Base-by-base conservation (phyloP, 805 yeast genomes). In the Lipomyces kockii region DNA sequence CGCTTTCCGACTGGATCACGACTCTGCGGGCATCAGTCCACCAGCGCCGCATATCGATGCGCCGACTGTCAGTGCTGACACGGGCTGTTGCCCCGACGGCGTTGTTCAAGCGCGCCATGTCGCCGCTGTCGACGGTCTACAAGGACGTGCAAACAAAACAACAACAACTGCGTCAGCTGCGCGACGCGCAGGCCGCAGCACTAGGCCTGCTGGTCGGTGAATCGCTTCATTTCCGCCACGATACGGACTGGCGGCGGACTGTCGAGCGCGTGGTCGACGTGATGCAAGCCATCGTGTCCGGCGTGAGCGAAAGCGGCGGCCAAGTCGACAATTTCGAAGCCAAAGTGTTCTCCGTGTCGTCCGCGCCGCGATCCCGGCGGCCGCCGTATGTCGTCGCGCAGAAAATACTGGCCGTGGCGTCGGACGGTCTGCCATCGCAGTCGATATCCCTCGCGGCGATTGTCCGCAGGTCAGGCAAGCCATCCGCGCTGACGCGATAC, bases 401-500 rank as follows among this genome's bases (percentile, higher is more conserved):
- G 25, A 55, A 62, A 12, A 59, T 74, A 32, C 51, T 70, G 22
- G 56, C 58, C 11, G 58, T 74, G 11, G 27, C 68, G 5, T 39
- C 60, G 22, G 27, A 37, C 2, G 34, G 54, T 7, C 54, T 74
- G n/a, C 77, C 77, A 9, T 25, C 34, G 17, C 71, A 64, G 22
- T 29, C 53, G 4, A 52, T 58, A 2, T 29, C 52, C n/a, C 72
- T 69, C 29, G 32, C 43, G 43, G 32, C 22, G 12, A 53, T 62
- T 17, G 61, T 69, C 20, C 12, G 11, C 2, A 20, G 54, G 27
- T 73, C 75, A 58, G 70, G 74, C 9, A 77, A 76, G 62, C 91
- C 91, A 20, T 73, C 79, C 0, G 72, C 77, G 20, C 27, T 73
- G 35, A 78, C 81, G 1, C 82, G 91, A 63, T 86, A 87, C 77